Evolutionary conservation across 1,284 basidiomycete species (phyloP).

Genomic region (Boletellus deceptivus): DNA sequence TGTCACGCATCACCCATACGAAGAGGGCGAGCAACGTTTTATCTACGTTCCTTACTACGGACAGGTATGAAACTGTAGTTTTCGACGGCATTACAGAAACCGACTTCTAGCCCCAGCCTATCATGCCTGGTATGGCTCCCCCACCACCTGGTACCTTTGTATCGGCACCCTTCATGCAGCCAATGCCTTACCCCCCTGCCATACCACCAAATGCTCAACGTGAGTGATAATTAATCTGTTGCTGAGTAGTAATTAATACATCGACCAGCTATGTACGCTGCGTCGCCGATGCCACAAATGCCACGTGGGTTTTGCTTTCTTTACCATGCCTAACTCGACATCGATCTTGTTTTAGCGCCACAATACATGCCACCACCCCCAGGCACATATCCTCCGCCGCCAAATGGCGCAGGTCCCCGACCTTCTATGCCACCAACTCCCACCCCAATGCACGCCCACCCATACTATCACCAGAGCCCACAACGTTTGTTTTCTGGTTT

Average conservation of each 20-base stretch:
- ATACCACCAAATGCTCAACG: slow-evolving; percentile 72
- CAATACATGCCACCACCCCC: slow-evolving; percentile 72
- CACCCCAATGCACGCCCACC: slow-evolving; percentile 77
- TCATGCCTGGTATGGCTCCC: slow-evolving; percentile 79
- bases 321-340: not conserved
- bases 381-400: slow-evolving; percentile 67
- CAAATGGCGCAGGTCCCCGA: slow-evolving; percentile 69
- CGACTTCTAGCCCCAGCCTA: slow-evolving; percentile 43
- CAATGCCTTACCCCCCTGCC: slow-evolving; percentile 72
- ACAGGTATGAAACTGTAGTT: slow-evolving; percentile 48
- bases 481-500: slow-evolving; percentile 57
- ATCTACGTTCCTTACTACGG: slow-evolving; percentile 71
- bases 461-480: slow-evolving; percentile 83
- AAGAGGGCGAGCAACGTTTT: slow-evolving; percentile 66
- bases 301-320: slow-evolving; percentile 55
- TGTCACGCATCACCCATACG: slow-evolving; percentile 69
- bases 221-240: slow-evolving; percentile 16
- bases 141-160: slow-evolving; percentile 76
- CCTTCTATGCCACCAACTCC: slow-evolving; percentile 85
- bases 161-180: slow-evolving; percentile 75
- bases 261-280: slow-evolving; percentile 69
- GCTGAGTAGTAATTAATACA: not conserved
- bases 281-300: slow-evolving; percentile 78
- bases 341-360: slow-evolving; percentile 42
- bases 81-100: not conserved